Evolutionary conservation across 2,329 filamentous ascomycete genomes (phyloP), one percentile per base, ranked within the genome.

Genomic region (Furcasterigmium furcatum): DNA sequence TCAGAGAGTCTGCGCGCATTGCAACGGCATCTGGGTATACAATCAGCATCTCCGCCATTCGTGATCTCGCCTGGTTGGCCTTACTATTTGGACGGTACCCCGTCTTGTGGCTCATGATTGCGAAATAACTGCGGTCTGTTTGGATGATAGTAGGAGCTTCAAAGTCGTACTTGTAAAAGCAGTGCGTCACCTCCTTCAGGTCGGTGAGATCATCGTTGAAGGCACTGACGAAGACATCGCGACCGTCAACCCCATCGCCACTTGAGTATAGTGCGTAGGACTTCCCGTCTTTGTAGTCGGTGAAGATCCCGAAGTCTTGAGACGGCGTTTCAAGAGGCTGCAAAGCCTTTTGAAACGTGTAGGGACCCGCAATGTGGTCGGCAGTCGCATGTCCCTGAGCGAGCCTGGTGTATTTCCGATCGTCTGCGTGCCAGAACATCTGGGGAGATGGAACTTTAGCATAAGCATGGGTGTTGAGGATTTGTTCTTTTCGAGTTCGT

Each of bases 381-480:
- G 76, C 67, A 2, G 71, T 71, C 3, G 78, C 78, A 24, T 79
- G 62, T 0, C 78, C 78, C 58, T 81, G 78, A 0, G 80, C 66
- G 0, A 81, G 66, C 52, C 71, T 66, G 6, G 74, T 74, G 48
- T 82, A 82, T 0, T 68, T 74, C 7, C 68, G 68, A 46, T 82
- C 79, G 47, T 81, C 78, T n/a, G 78, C 77, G 46, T 82, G 78
- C 78, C 78, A 82, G 70, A 73, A 76, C 74, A 78, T 77, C 56
- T 77, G 16, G 16, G 18, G 34, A n/a, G 34, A 12, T 27, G 34
- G 34, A 18, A 16, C 7, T n/a, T 35, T 16, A 35, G n/a, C 32
- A 35, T 13, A n/a, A 30, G n/a, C 30, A 16, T 7, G 30, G 9
- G 30, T n/a, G 9, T 4, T 5, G 30, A 16, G 2, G 5, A n/a